phyloP scores from a whole-genome alignment of 306 rosid species.

The Cicer yamashitae region DNA sequence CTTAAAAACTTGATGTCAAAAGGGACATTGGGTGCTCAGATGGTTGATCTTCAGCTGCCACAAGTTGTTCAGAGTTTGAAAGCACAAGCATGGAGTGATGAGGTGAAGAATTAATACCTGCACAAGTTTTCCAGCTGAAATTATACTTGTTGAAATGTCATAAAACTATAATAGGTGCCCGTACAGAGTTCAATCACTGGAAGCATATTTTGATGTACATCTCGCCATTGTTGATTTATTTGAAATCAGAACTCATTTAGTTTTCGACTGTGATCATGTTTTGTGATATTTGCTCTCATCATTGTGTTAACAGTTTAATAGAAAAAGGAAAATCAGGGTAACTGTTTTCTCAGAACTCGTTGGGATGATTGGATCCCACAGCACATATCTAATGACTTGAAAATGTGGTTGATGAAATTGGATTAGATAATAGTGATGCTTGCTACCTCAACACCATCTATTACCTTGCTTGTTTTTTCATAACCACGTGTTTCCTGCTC shows the following conservation, averaged over 20 bases:
- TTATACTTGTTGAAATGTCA: conserved; percentile 33
- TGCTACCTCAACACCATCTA: not conserved
- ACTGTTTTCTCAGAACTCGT: not conserved
- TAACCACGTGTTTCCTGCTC: conserved; percentile 29
- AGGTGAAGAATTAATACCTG: conserved; percentile 61
- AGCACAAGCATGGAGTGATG: conserved; percentile 99
- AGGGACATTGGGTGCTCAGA: conserved; percentile 93
- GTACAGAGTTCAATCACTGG: conserved; percentile 21
- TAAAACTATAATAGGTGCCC: conserved; percentile 23
- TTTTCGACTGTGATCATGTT: not conserved
- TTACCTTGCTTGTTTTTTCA: conserved; percentile 31
- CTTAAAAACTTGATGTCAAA: conserved; percentile 83
- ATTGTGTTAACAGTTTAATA: conserved; percentile 13
- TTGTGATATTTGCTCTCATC: conserved; percentile 4
- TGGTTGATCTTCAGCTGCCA: conserved; percentile 94
- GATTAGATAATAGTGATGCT: conserved; percentile 34
- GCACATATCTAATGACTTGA: conserved; percentile 10
- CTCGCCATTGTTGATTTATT: conserved; percentile 17
- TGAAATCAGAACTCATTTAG: not conserved
- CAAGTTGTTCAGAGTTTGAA: conserved; percentile 95
- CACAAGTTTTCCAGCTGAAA: conserved; percentile 37
- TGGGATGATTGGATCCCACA: conserved; percentile 11
- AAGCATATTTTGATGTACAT: conserved; percentile 32
- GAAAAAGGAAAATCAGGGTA: conserved; percentile 33
- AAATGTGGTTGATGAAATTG: conserved; percentile 30